These are phyloP conservation scores for Pezicula rhizophila DNA, from an alignment of 2,329 filamentous ascomycete genomes.

Conservation along the genomic window DNA sequence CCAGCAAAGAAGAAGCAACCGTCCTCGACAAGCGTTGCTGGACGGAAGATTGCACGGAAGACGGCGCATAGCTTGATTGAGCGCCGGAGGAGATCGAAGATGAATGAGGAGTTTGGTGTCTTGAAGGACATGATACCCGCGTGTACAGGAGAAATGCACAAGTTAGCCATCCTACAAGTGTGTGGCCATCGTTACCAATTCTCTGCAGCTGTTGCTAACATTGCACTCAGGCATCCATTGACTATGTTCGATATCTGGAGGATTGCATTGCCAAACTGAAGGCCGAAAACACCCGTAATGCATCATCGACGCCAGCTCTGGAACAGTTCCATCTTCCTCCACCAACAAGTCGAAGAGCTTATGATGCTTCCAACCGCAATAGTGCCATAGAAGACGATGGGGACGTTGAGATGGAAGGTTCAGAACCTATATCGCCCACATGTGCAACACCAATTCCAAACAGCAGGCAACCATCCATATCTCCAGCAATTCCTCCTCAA, in stretches of 20 bases:
- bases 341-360: conserved; percentile 14
- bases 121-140: conserved; percentile 94
- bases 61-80: conserved; percentile 96
- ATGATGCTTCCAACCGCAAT: conserved; percentile 32
- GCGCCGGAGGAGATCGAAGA: conserved; percentile 82
- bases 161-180: conserved; percentile 90
- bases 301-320: conserved; percentile 13
- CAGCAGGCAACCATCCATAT: conserved; percentile 40
- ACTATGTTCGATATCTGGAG: conserved; percentile 91
- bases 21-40: conserved; percentile 71
- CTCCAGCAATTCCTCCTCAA: conserved; percentile 43
- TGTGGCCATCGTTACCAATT: conserved; percentile 20
- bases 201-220: conserved; percentile 3
- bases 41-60: conserved; percentile 91
- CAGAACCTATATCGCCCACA: conserved; percentile 42
- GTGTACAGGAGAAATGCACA: conserved; percentile 97
- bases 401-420: conserved; percentile 57
- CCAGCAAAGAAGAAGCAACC: conserved; percentile 68
- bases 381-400: conserved; percentile 38
- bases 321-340: conserved; percentile 17
- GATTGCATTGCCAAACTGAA: conserved; percentile 81
- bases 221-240: conserved; percentile 74
- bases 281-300: conserved; percentile 33
- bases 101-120: conserved; percentile 96
- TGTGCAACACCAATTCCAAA: conserved; percentile 28